Evolutionary conservation across 2,329 filamentous ascomycete species (phyloP).

Genomic region (Fusarium tupiense): DNA sequence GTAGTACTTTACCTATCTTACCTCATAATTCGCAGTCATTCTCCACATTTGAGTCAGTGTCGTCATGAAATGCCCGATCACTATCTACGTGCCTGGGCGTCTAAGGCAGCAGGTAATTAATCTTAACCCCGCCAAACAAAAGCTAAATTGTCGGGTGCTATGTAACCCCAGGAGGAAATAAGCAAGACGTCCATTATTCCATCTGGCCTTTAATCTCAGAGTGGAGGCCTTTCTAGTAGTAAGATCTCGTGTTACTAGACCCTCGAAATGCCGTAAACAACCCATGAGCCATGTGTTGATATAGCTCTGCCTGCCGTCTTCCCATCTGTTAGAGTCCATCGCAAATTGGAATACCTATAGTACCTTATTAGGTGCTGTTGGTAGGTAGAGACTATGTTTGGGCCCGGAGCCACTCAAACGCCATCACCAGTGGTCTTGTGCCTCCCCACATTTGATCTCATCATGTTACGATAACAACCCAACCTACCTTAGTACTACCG

Average conservation of each 20-base stretch:
- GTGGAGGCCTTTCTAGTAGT: no score
- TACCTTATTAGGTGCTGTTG: not conserved
- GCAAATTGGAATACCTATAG: not conserved
- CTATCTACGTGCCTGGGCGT: not conserved
- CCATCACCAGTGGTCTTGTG: constrained; percentile 13
- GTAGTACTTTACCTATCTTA: not conserved
- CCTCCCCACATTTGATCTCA: constrained; percentile 35
- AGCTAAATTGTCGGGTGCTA: constrained; percentile 2
- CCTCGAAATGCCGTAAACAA: not conserved
- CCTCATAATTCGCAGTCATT: constrained; percentile 4
- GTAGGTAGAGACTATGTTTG: no score
- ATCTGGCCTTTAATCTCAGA: not conserved
- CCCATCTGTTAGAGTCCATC: not conserved
- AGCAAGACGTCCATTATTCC: not conserved
- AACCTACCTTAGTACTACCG: not conserved
- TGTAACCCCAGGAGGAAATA: no score
- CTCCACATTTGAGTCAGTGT: constrained; percentile 15
- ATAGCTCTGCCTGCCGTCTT: not conserved
- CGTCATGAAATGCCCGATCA: constrained; percentile 17
- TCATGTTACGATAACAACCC: constrained; percentile 25
- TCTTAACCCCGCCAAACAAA: constrained; percentile 28
- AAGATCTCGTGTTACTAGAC: not conserved
- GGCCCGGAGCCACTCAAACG: not conserved
- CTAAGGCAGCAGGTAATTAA: not conserved
- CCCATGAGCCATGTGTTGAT: not conserved